Evolutionary conservation across 208 protist genomes (phyloP).

Genomic region (Tetramitus jugosus): DNA sequence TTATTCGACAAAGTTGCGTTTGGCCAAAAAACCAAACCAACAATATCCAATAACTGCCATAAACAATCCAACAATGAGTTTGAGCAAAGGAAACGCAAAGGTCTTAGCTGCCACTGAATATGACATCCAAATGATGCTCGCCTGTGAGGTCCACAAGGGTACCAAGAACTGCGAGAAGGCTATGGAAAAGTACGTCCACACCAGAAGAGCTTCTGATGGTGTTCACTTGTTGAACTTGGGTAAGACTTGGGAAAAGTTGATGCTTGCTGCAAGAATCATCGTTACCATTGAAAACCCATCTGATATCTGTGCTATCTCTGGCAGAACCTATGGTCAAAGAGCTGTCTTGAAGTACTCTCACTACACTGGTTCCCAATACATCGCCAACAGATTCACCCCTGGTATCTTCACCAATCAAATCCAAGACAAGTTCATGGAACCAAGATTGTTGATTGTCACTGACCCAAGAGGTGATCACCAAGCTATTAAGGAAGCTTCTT

Average conservation of each 20-base stretch:
- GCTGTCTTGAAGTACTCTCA: conserved; percentile 95
- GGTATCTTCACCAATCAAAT: conserved; percentile 99
- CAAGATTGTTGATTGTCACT: conserved; percentile 92
- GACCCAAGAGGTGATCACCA: conserved; percentile 93
- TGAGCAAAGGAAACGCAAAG: background rate
- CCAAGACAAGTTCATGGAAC: conserved; percentile 94
- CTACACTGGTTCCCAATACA: conserved; percentile 77
- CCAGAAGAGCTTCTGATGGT: conserved; percentile 40
- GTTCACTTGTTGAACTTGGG: conserved; percentile 93
- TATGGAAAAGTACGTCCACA: conserved; percentile 83
- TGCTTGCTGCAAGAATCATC: conserved; percentile 95
- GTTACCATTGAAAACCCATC: conserved; percentile 95
- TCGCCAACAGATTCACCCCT: conserved; percentile 90
- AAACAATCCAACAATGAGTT: background rate
- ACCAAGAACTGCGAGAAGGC: conserved; percentile 78
- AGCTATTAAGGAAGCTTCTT: conserved; percentile 87
- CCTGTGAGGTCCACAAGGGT: conserved; percentile 89
- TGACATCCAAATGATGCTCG: conserved; percentile 93
- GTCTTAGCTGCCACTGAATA: conserved; percentile 44
- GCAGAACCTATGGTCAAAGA: conserved; percentile 82
- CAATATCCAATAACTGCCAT: too few relatives aligned
- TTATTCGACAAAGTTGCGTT: too few relatives aligned
- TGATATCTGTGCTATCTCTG: conserved; percentile 91
- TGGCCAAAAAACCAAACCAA: too few relatives aligned
- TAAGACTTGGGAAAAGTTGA: conserved; percentile 98